phyloP scores from a whole-genome alignment of 2,329 filamentous ascomycete species.

The Lachnellula arida region DNA sequence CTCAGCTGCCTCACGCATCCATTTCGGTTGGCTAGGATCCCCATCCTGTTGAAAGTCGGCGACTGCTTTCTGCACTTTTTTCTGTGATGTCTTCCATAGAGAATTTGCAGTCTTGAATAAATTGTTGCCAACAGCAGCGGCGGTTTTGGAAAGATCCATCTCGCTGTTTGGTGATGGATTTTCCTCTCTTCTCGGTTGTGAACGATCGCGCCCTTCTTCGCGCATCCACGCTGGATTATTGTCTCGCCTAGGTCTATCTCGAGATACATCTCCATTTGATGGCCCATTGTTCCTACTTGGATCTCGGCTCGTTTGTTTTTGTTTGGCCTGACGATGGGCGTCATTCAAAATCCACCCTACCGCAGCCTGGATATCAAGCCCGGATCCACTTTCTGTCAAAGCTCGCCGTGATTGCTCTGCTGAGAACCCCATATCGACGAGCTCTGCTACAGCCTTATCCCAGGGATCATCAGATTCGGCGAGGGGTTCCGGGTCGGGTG shows the following conservation, averaged over 20 bases:
- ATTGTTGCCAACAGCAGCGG: constrained; percentile 75
- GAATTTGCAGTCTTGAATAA: constrained; percentile 93
- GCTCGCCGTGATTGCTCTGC: constrained; percentile 77
- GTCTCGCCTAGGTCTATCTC: constrained; percentile 33
- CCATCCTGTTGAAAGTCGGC: constrained; percentile 73
- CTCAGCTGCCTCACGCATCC: constrained; percentile 73
- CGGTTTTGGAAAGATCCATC: constrained; percentile 73
- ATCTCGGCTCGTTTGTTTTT: constrained; percentile 56
- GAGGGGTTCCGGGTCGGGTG: constrained; percentile 17
- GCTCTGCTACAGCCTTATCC: constrained; percentile 77
- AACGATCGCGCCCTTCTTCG: constrained; percentile 44
- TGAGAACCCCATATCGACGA: constrained; percentile 93
- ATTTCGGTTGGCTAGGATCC: constrained; percentile 81
- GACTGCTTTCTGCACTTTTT: constrained; percentile 87
- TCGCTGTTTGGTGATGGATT: constrained; percentile 55
- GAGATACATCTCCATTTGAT: constrained; percentile 24
- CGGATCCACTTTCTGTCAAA: constrained; percentile 72
- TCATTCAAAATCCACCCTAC: constrained; percentile 88
- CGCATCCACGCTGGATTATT: constrained; percentile 59
- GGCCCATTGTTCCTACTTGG: constrained; percentile 17
- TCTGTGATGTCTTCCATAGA: constrained; percentile 90
- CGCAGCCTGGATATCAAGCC: constrained; percentile 77
- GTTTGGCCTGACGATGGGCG: constrained; percentile 77
- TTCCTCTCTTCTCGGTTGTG: constrained; percentile 45
- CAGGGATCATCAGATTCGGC: constrained; percentile 52